These are phyloP conservation scores for Pythium grandisporangium DNA, from an alignment of 352 stramenopile species.

Conservation along the genomic window DNA sequence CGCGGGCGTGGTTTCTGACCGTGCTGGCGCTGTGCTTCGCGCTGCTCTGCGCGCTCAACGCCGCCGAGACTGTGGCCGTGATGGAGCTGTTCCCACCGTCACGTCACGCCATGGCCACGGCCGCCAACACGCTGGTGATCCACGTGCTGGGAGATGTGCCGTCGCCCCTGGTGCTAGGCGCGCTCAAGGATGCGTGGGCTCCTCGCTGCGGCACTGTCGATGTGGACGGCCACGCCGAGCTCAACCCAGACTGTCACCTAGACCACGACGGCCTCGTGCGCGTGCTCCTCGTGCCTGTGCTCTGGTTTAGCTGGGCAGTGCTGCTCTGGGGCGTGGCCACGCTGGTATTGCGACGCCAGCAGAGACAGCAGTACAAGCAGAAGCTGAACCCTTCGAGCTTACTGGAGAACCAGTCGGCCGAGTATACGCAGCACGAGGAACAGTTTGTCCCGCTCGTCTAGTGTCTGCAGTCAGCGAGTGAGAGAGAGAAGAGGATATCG, in stretches of 20 bases:
- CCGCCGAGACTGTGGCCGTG: constrained; percentile 78
- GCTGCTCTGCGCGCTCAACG: constrained; percentile 65
- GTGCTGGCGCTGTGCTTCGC: constrained; percentile 65
- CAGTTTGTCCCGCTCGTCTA: too few species aligned
- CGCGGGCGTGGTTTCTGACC: constrained; percentile 46
- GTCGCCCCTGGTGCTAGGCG: constrained; percentile 88
- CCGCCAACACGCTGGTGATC: constrained; percentile 87
- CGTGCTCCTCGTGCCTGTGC: constrained; percentile 62
- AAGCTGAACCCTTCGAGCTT: too few species aligned
- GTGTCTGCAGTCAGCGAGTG: too few species aligned
- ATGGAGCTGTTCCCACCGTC: constrained; percentile 86
- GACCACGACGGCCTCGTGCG: constrained; percentile 51
- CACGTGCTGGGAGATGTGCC: constrained; percentile 93
- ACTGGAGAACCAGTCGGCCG: too few species aligned
- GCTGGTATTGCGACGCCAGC: constrained; percentile 19
- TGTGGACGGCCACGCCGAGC: constrained; percentile 36
- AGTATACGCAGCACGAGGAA: too few species aligned
- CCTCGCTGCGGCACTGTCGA: constrained; percentile 77
- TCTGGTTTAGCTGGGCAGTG: constrained; percentile 70
- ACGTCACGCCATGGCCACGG: constrained; percentile 85
- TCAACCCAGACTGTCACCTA: constrained; percentile 59
- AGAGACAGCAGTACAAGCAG: neutral
- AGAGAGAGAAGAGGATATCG: too few species aligned
- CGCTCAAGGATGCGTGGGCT: constrained; percentile 90
- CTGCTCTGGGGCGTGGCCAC: constrained; percentile 50